Base-by-base conservation (phyloP, 2,329 filamentous ascomycete genomes). In the Penicillium hesseltinei region DNA sequence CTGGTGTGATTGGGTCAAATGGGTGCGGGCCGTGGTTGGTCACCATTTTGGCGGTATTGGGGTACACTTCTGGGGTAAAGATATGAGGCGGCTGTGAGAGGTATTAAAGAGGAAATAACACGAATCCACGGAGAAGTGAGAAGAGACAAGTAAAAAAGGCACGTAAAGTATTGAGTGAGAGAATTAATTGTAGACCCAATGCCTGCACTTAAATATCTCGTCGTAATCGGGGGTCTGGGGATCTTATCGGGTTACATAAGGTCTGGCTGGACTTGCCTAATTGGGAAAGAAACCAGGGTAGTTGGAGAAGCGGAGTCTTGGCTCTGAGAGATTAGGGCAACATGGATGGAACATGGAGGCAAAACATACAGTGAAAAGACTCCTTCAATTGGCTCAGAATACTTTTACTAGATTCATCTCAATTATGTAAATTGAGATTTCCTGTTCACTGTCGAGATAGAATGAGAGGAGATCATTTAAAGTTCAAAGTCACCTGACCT, bases 1-100 rank as follows among this genome's bases (percentile, higher is more conserved):
- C 68, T 1, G 74, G 71, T 5, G 67, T 70, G 50, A 76, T 65
- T 23, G 74, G 73, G 44, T 76, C 73, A 57, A 76, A 76, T 4
- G 74, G 74, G 57, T 75, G 56, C 63, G 62, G 42, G 58, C 58
- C 23, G 56, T 57, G 21, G 43, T 46, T 63, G 56, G 47, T 61
- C 53, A 60, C 65, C 56, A 61, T 63, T 38, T n/a, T 64, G 38
- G 59, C 56, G 35, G 47, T 23, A 54, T 54, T 53, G 51, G 47
- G 23, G 50, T 55, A 35, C 45, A 47, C 45, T 35, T 35, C 45
- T 5, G 31, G 23, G 23, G 21, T 31, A 19, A 23, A 33, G 23
- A 19, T n/a, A 36, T 40, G 46, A 33, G 33, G 33, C 5, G 17
- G 38, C 4, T n/a, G 15, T 29, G 43, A 21, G 46, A 48, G 36